Evolutionary conservation across 345 rosid species (phyloP).

Genomic region (Pugionium dolabratum): DNA sequence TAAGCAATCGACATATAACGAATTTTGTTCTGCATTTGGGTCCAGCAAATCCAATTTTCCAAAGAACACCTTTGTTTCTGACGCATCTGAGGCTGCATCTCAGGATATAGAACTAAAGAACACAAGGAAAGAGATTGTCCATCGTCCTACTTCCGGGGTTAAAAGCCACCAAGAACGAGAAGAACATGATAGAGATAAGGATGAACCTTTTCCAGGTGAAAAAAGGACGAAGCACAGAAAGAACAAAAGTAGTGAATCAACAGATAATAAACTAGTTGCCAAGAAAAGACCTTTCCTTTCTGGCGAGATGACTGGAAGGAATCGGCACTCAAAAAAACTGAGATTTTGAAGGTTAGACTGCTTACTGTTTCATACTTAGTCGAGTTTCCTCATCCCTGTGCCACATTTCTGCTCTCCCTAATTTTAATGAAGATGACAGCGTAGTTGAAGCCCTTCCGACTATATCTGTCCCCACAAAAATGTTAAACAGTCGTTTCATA

Average conservation of each 20-base stretch:
- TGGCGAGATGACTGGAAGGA: conserved; percentile 47
- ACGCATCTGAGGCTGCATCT: conserved; percentile 49
- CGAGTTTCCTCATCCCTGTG: conserved; percentile 6
- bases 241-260: conserved; percentile 36
- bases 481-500: conserved; percentile 2
- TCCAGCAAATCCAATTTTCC: conserved; percentile 49
- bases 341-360: conserved; percentile 39
- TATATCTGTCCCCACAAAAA: conserved; percentile 20
- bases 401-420: neutral
- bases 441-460: conserved; percentile 11
- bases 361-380: conserved; percentile 6
- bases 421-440: neutral
- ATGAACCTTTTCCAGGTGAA: conserved; percentile 33
- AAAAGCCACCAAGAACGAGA: conserved; percentile 44
- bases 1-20: conserved; percentile 72
- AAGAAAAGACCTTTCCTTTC: conserved; percentile 50
- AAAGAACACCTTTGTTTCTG: conserved; percentile 49
- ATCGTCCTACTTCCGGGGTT: conserved; percentile 42
- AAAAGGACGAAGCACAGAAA: conserved; percentile 37
- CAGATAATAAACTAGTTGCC: conserved; percentile 39
- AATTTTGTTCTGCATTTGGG: conserved; percentile 69
- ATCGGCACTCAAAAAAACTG: conserved; percentile 46
- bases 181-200: conserved; percentile 35
- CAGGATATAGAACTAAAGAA: conserved; percentile 44
- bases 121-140: conserved; percentile 57